Conservation (phyloP, 2,329 filamentous ascomycete genomes). For the Arthrinium phaeospermum region DNA sequence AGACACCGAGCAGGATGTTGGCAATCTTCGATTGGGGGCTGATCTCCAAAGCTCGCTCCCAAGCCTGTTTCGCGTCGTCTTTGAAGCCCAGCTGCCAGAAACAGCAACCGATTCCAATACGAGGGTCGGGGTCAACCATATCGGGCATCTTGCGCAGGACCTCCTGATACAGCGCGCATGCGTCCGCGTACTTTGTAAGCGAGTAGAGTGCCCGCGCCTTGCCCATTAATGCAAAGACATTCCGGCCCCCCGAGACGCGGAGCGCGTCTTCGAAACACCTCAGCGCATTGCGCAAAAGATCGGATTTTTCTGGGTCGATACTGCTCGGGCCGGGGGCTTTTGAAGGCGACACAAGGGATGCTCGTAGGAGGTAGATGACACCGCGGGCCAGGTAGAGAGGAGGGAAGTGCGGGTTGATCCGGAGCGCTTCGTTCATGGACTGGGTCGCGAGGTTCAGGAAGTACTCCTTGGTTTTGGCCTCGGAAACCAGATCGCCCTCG, state of each 20-base stretch:
- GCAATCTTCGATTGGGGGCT: conserved; percentile 85
- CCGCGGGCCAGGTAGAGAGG: conserved; percentile 91
- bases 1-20: conserved; percentile 87
- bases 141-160: conserved; percentile 85
- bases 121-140: conserved; percentile 89
- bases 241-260: conserved; percentile 81
- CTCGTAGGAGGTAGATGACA: conserved; percentile 84
- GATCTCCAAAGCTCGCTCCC: conserved; percentile 86
- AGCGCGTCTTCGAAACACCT: conserved; percentile 96
- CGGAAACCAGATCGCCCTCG: conserved; percentile 68
- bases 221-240: conserved; percentile 91
- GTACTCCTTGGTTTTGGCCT: conserved; percentile 89
- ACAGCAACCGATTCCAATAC: conserved; percentile 95
- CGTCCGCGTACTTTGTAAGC: conserved; percentile 83
- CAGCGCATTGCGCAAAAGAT: conserved; percentile 81
- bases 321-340: conserved; percentile 67
- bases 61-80: conserved; percentile 87
- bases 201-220: conserved; percentile 88
- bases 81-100: conserved; percentile 97
- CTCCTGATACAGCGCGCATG: conserved; percentile 84
- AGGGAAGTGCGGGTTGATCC: conserved; percentile 90
- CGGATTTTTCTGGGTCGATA: conserved; percentile 74
- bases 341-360: conserved; percentile 80
- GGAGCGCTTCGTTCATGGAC: conserved; percentile 92
- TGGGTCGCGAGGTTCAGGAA: conserved; percentile 91